Percentiles rank a stretch among this genome's conserved stretches.
phyloP scores from a whole-genome alignment of 192 early-diverging fungal species.

The Backusella sp. region DNA sequence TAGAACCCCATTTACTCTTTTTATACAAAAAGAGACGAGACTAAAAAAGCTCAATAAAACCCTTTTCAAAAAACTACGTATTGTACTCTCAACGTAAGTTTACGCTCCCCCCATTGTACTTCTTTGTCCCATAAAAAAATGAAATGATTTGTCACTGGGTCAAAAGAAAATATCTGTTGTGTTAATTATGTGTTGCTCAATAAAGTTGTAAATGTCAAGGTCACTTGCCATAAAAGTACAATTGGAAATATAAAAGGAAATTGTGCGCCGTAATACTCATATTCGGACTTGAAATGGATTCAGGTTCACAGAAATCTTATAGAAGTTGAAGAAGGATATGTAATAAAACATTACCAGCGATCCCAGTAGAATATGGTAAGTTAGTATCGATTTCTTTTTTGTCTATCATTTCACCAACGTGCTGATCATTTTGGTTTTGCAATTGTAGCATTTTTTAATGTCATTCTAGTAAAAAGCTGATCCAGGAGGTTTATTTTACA shows the following conservation, averaged over 20 bases:
- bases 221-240: background rate
- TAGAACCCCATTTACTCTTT: background rate
- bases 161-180: constrained; percentile 13
- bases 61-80: background rate
- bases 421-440: constrained; percentile 1
- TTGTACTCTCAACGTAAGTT: constrained; percentile 3
- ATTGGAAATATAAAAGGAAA: background rate
- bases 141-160: constrained; percentile 5
- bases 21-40: background rate
- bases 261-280: background rate
- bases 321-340: background rate
- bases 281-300: background rate
- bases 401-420: background rate
- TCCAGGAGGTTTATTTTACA: background rate
- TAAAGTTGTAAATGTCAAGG: constrained; percentile 3
- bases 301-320: background rate
- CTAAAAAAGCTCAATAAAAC: constrained; percentile 2
- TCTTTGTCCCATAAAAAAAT: constrained; percentile 4
- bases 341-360: background rate
- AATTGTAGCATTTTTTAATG: constrained; percentile 2
- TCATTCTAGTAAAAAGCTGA: constrained; percentile 1
- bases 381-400: background rate
- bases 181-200: constrained; percentile 4
- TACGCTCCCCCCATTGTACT: background rate
- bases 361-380: background rate